Evolutionary conservation across 1,139 yeast genomes (phyloP), one percentile per base, ranked within the genome.

Genomic region (Kazachstania sp.): DNA sequence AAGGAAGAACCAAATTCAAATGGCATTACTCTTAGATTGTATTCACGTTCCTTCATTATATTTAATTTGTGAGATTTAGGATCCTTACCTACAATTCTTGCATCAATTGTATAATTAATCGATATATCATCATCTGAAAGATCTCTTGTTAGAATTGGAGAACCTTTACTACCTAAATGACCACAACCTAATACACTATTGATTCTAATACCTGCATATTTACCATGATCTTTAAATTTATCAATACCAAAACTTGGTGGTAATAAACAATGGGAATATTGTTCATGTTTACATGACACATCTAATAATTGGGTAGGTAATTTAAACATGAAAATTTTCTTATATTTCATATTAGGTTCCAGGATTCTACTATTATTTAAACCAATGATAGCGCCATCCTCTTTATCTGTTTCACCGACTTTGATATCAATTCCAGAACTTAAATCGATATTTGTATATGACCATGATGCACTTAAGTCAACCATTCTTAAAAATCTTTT

Each of bases 211-310:
- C 55, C 45, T 61, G 54, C 72, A 43, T 62, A 61, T 39, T 55
- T 57, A 0, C 64, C 63, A 16, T 51, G 47, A 71, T 56, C 55
- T 35, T 55, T 57, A 20, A 75, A 69, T 30, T 64, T 63, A 58
- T 79, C 83, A 3, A 79, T 61, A 2, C 88, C 88, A 61, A 79
- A 67, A 23, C 84, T 73, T 12, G 88, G 87, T 0, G 88, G 88
- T 8, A 83, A 71, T 43, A 75, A 60, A 37, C 76, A 69, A 60
- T 82, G 88, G 1, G 76, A 68, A 34, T 73, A 65, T 15, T 74
- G 65, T 37, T 75, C 73, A 54, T 79, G 78, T 23, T 73, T 69
- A 59, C 88, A 82, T 2, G 73, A 66, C 34, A 73, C 74, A 56
- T 82, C 88, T 38, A 83, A 64, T 40, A 81, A 64, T 48, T 71